phyloP scores from a whole-genome alignment of 2,329 filamentous ascomycete species.

The Verticillium nubilum region DNA sequence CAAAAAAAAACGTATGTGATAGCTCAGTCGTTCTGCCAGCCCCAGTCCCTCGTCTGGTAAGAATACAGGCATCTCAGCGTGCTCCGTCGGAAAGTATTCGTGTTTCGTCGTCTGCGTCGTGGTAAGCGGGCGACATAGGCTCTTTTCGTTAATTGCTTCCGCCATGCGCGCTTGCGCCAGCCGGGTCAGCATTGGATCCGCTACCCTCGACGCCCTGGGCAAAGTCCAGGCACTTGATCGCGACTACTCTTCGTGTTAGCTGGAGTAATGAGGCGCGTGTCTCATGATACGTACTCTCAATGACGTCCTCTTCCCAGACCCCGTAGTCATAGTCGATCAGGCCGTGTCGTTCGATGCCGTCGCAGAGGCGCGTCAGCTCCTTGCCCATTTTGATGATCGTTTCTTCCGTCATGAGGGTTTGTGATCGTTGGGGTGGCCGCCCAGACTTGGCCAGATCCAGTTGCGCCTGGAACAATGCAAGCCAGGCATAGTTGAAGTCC shows the following conservation, averaged over 20 bases:
- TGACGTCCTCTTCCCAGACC: conserved; percentile 90
- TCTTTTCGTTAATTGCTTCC: not conserved
- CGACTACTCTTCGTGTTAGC: conserved; percentile 15
- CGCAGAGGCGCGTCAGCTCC: conserved; percentile 76
- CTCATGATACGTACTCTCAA: conserved; percentile 58
- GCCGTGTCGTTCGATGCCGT: conserved; percentile 84
- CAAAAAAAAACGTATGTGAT: not conserved
- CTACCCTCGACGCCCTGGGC: conserved; percentile 34
- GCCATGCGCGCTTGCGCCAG: not conserved
- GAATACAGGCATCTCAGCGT: not conserved
- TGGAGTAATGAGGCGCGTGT: not conserved
- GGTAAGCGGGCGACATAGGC: not conserved
- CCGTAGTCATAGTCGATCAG: conserved; percentile 97
- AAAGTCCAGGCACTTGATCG: conserved; percentile 37
- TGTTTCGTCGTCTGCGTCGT: not conserved
- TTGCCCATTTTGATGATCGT: conserved; percentile 74
- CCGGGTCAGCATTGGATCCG: conserved; percentile 6
- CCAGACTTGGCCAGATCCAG: conserved; percentile 65
- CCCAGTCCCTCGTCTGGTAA: not conserved
- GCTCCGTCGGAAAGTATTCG: not conserved
- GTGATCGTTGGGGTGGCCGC: conserved; percentile 49
- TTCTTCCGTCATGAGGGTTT: conserved; percentile 62
- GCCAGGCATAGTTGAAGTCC: conserved; percentile 92
- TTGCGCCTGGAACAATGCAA: conserved; percentile 76
- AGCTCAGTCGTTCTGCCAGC: not conserved